phyloP scores from a whole-genome alignment of 495 filamentous ascomycete genomes.

The Bryoglossum gracile region DNA sequence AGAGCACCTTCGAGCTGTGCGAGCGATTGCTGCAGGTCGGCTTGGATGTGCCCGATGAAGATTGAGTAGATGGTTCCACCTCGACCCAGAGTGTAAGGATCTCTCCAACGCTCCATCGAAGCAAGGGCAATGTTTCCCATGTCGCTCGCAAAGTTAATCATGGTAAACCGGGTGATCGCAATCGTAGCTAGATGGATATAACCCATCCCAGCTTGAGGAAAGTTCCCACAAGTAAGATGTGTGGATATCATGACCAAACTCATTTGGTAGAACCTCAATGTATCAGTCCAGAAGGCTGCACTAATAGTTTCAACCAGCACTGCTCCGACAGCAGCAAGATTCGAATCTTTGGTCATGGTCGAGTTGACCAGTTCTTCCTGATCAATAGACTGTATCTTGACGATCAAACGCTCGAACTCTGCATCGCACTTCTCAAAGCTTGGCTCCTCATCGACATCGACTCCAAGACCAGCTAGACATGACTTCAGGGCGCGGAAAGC shows the following conservation, averaged over 20 bases:
- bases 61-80: constrained; percentile 65
- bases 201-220: constrained; percentile 67
- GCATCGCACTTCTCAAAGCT: constrained; percentile 69
- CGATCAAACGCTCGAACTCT: constrained; percentile 54
- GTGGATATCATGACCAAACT: constrained; percentile 63
- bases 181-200: constrained; percentile 72
- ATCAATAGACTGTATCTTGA: constrained; percentile 46
- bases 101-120: constrained; percentile 57
- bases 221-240: constrained; percentile 56
- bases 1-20: constrained; percentile 58
- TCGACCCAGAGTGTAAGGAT: constrained; percentile 62
- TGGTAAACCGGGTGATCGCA: constrained; percentile 62
- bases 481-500: constrained; percentile 62
- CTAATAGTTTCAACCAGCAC: constrained; percentile 70
- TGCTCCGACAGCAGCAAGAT: constrained; percentile 59
- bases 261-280: constrained; percentile 67
- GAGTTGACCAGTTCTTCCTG: constrained; percentile 8
- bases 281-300: constrained; percentile 78
- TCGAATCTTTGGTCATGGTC: constrained; percentile 34
- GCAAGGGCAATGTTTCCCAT: constrained; percentile 57
- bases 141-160: constrained; percentile 58
- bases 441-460: constrained; percentile 55
- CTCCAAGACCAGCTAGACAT: constrained; percentile 59
- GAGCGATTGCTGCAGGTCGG: constrained; percentile 52
- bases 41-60: constrained; percentile 66